Base-by-base conservation (phyloP, 495 filamentous ascomycete species). In the Neurospora sp. region DNA sequence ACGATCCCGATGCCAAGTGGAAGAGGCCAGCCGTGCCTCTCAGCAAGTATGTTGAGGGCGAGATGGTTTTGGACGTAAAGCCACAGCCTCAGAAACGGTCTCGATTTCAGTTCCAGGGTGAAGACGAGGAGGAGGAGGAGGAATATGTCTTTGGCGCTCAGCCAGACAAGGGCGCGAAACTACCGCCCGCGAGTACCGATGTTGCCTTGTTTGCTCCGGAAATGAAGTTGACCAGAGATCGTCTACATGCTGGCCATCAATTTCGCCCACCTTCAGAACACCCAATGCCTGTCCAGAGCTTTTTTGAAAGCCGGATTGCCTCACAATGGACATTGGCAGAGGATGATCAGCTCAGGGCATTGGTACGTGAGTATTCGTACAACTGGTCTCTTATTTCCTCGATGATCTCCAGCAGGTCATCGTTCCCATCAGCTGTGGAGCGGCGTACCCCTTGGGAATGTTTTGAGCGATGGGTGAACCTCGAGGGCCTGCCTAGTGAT, bases 401-500 rank as follows among this genome's bases (percentile, higher is more conserved):
- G 74, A 91, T 93, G 73, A 83, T 97, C 48, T 87, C 89, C 0
- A 86, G 89, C n/a, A 87, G 88, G 68, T 96, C 93, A 4, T 75
- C 87, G 40, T 96, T 91, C 78, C 88, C 90, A 31, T 94, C 95
- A 68, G 91, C 92, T 16, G 89, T 93, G 12, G 96, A 98, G 78
- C 89, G 96, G 71, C 88, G 96, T 69, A 98, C 96, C 4, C 94
- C 96, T 6, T 99, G 96, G 96, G 96, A 99, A 82, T 99, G 96
- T 78, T 99, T 98, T 77, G 96, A 99, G 79, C 89, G 96, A 44
- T 98, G 95, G 94, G 89, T 97, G 18, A 89, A 90, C 71, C 83
- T 98, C 10, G 96, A 98, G 82, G 93, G 93, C 6, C 82, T 97
- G 42, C 94, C 94, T 20, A 88, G 88, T 45, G 96, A 99, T 71